Conservation (phyloP, 2,329 filamentous ascomycete species). For the Epichloe typhina region DNA sequence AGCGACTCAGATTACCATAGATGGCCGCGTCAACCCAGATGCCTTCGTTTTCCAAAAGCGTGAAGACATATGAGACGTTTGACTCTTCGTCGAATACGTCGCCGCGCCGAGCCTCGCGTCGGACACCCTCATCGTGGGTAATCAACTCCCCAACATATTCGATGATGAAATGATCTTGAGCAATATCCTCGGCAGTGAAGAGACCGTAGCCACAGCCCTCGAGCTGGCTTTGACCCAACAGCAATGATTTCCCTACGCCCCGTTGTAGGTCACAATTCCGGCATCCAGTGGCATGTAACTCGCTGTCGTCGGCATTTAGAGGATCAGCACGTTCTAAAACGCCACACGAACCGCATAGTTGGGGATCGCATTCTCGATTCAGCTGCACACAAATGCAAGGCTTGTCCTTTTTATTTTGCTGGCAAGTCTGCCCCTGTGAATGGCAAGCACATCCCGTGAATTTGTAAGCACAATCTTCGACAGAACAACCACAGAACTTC, state of each 20-base stretch:
- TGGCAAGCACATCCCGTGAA: conserved; percentile 57
- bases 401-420: conserved; percentile 39
- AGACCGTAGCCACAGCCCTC: conserved; percentile 60
- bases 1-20: conserved; percentile 68
- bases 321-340: conserved; percentile 56
- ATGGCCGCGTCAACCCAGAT: conserved; percentile 63
- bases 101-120: conserved; percentile 48
- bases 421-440: conserved; percentile 43
- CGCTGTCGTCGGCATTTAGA: conserved; percentile 46
- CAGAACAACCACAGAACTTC: conserved; percentile 53
- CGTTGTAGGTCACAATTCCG: conserved; percentile 62
- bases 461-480: conserved; percentile 45
- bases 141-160: conserved; percentile 75
- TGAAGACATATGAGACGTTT: conserved; percentile 52
- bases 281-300: conserved; percentile 46
- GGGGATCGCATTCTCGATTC: conserved; percentile 69
- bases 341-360: conserved; percentile 59
- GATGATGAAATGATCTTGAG: conserved; percentile 58
- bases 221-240: conserved; percentile 58
- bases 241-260: conserved; percentile 48
- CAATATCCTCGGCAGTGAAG: conserved; percentile 55
- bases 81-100: conserved; percentile 47
- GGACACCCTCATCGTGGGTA: conserved; percentile 53
- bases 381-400: conserved; percentile 59
- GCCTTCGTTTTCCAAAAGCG: conserved; percentile 44